Base-by-base conservation (phyloP, 495 filamentous ascomycete genomes). In the Letharia lupina region DNA sequence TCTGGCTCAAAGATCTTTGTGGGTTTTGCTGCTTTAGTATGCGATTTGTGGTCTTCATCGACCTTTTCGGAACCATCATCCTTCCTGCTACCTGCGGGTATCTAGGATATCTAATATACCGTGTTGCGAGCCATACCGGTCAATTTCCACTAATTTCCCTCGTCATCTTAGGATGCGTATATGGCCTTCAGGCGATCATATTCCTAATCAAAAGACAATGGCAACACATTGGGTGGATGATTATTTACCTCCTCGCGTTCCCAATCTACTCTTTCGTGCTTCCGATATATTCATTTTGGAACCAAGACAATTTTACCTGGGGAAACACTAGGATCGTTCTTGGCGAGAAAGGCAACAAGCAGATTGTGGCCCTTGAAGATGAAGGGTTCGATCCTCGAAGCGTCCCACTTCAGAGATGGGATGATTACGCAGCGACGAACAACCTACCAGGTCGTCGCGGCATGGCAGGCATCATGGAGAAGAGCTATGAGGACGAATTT, bases 11-110 rank as follows among this genome's bases (percentile, higher is more conserved):
- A 70, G 90, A 98, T 70, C 86, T 98, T 74, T 98, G 94, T 73
- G 94, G 94, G 63, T 98, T 98, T 86, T 98, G 94, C 77, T 97
- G 91, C 77, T 98, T 98, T 82, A 92, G 89, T 65, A 98, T 98
- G 94, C 88, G 94, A 63, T 98, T 98, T 73, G 86, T 98, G 59
- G 94, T 98, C 64, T 88, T 98, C 69, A 87, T 98, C 69, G 94
- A 98, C 82, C 84, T 98, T 16, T 84, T 93, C 64, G 92, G 93
- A 74, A 98, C 94, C 12, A 80, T 98, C 70, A 93, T 96, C 73
- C 87, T 96, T 47, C 94, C 94, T 12, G 89, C 93, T 2, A 96
- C 91, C 20, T 95, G 90, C 73, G 86, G 84, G 65, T 98, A 98
- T 73, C 80, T 98, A 35, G 91, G 80, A 62, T 98, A 95, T 74